Evolutionary conservation across 106 monocot species (phyloP), one percentile per base, ranked within the genome.

Genomic region (Dioscorea alata): DNA sequence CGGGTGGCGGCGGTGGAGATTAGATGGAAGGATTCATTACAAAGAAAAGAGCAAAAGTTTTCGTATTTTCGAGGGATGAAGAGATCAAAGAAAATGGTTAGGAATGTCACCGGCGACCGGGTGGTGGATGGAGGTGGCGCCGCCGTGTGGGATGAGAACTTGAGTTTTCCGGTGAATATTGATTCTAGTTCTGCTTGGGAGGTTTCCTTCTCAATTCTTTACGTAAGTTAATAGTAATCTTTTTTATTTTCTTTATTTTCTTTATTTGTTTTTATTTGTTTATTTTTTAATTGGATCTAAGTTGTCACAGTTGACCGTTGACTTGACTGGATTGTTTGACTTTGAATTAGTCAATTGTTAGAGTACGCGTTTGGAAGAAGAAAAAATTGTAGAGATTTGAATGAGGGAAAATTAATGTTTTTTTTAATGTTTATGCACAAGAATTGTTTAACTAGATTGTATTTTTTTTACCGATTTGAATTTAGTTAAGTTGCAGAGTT

Each of bases 151-250:
- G 8, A 54, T 2, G 78, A 69, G 6, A 62, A 51, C 49, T 50
- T 73, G 1, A 68, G 67, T 14, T 67, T 51, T 14, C 67, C 61
- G 54, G 59, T 65, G 74, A 57, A 13, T 19, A 4, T 16, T 22
- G 81, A 71, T n/a, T 10, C 31, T 24, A 62, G n/a, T 12, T 17
- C 59, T 21, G 50, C 51, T 14, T 61, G 17, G 33, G 69, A 75
- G 25, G 74, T 84, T 25, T 75, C 72, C 60, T 74, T 88, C 75
- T 71, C 80, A 34, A 23, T 65, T 21, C 48, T 64, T 22, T 60
- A 34, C 15, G 67, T 78, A 59, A 74, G 80, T 64, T 6, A 15
- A 12, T 23, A 13, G 19, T 63, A 28, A 28, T 1, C 32, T 31
- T 25, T 63, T 63, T 8, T 10, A 2, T 33, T 63, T 42, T 17